These are phyloP conservation scores for Bothriochloa decipiens DNA, from an alignment of 176 grass and related monocot species.

Conservation along the genomic window DNA sequence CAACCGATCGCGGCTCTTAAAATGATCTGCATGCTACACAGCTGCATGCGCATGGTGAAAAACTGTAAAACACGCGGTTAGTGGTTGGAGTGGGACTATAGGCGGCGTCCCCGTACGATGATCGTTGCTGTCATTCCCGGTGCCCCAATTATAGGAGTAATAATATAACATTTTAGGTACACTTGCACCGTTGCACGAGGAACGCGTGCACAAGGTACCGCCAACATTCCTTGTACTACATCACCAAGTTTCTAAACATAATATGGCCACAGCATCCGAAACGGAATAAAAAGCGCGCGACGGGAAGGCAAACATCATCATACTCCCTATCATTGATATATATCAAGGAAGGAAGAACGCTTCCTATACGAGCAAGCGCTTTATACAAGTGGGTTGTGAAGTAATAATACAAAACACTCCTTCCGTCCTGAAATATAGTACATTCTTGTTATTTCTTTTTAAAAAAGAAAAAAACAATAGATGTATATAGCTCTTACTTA, in stretches of 20 bases:
- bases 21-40: background rate
- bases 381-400: background rate
- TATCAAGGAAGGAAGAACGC: background rate
- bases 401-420: background rate
- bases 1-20: background rate
- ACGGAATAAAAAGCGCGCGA: background rate
- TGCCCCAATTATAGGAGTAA: background rate
- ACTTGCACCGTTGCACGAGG: background rate
- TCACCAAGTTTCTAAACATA: background rate
- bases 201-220: slow-evolving; percentile 9
- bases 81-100: background rate
- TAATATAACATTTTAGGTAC: background rate
- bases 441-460: too few species aligned
- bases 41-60: slow-evolving; percentile 3
- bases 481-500: too few species aligned
- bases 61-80: background rate
- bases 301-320: background rate
- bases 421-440: too few species aligned
- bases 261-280: background rate
- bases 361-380: background rate
- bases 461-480: too few species aligned
- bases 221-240: background rate
- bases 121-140: background rate
- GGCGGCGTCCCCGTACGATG: background rate
- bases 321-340: background rate